These are phyloP conservation scores for Marasmius oreades DNA, from an alignment of 1,284 basidiomycete species.

Conservation along the genomic window DNA sequence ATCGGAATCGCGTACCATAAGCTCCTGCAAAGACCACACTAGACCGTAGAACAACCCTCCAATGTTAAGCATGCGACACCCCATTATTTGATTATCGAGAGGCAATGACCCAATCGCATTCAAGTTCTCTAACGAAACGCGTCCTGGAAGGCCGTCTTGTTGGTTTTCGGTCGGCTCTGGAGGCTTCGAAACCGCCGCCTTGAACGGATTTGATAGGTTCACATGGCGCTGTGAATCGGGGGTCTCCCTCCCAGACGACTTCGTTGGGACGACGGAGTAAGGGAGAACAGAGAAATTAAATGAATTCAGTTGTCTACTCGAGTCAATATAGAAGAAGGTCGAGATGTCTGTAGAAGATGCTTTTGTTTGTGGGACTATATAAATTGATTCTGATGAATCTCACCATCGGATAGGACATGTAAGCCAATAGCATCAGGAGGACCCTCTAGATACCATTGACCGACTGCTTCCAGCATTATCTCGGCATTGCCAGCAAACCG, in stretches of 20 bases:
- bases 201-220: conserved; percentile 55
- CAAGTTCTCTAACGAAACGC: conserved; percentile 23
- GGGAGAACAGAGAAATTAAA: conserved; percentile 30
- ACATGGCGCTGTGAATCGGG: conserved; percentile 13
- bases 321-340: conserved; percentile 25
- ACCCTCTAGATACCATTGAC: conserved; percentile 54
- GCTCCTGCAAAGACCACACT: conserved; percentile 41
- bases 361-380: conserved; percentile 4
- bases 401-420: conserved; percentile 43
- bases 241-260: conserved; percentile 17
- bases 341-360: conserved; percentile 19
- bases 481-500: conserved; percentile 33
- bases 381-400: conserved; percentile 15
- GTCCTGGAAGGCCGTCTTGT: conserved; percentile 17
- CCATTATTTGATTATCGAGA: conserved; percentile 26
- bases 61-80: conserved; percentile 28
- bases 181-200: conserved; percentile 39
- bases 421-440: conserved; percentile 42
- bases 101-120: conserved; percentile 30
- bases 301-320: conserved; percentile 30
- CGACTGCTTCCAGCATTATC: conserved; percentile 42
- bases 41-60: conserved; percentile 31
- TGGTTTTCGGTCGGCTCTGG: conserved; percentile 32
- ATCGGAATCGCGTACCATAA: conserved; percentile 38
- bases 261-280: conserved; percentile 9